Evolutionary conservation across 805 yeast genomes (phyloP).

Genomic region (Wickerhamiella hasegawae): DNA sequence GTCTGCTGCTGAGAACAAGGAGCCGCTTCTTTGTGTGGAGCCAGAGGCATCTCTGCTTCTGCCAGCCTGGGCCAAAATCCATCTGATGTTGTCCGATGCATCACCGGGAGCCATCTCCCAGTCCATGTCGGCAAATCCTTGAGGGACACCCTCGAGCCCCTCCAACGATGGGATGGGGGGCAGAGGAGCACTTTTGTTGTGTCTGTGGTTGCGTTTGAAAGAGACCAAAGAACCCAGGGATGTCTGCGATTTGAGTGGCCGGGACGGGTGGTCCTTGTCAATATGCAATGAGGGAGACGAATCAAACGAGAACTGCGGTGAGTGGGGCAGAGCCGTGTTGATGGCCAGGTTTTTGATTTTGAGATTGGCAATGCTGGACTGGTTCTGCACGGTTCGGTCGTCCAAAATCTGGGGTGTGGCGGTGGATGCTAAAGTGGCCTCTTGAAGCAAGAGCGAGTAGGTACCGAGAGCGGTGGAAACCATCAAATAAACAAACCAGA

Average conservation of each 20-base stretch:
- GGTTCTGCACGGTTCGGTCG: no score
- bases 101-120: constrained; percentile 3
- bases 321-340: no score
- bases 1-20: constrained; percentile 15
- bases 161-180: constrained; percentile 2
- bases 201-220: constrained; percentile 4
- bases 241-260: constrained; percentile 1
- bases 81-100: constrained; percentile 1
- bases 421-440: no score
- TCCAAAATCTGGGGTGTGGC: no score
- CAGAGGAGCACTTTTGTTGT: constrained; percentile 1
- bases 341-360: no score
- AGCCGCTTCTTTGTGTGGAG: constrained; percentile 13
- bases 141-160: constrained; percentile 10
- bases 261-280: background rate
- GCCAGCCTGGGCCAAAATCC: constrained; percentile 4
- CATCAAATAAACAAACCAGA: no score
- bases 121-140: constrained; percentile 5
- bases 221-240: constrained; percentile 3
- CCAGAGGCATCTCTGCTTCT: constrained; percentile 14
- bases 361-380: no score
- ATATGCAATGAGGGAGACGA: background rate
- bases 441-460: no score
- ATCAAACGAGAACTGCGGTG: no score
- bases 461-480: no score